These are phyloP conservation scores for Scopulariopsis brevicaulis DNA, from an alignment of 2,329 filamentous ascomycete species.

Conservation along the genomic window DNA sequence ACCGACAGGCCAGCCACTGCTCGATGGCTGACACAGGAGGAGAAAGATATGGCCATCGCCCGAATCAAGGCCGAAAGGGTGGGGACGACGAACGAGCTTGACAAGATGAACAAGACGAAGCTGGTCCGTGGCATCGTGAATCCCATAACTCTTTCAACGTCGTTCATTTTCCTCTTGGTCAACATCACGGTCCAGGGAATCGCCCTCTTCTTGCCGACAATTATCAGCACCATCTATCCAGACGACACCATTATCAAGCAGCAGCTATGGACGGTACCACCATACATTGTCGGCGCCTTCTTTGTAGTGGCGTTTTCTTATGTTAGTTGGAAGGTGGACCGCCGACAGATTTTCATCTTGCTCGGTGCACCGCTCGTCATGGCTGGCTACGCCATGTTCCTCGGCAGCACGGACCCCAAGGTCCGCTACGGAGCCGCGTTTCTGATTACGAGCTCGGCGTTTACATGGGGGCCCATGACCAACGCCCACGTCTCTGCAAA, in stretches of 20 bases:
- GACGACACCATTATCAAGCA: constrained; percentile 13
- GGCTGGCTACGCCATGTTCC: constrained; percentile 29
- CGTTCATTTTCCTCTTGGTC: constrained; percentile 7
- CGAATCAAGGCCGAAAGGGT: constrained; percentile 30
- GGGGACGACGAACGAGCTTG: constrained; percentile 43
- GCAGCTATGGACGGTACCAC: constrained; percentile 15
- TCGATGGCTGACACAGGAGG: constrained; percentile 37
- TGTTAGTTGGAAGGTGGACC: constrained; percentile 8
- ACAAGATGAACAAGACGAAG: constrained; percentile 39
- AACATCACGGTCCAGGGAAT: constrained; percentile 19
- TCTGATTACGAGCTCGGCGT: constrained; percentile 38
- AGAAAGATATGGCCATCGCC: constrained; percentile 41
- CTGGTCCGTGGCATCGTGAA: constrained; percentile 46
- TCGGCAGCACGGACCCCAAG: constrained; percentile 19
- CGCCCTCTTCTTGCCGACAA: constrained; percentile 27
- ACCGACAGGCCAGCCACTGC: constrained; percentile 46
- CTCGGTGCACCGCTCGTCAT: constrained; percentile 15
- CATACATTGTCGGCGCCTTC: constrained; percentile 12
- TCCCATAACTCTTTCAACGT: constrained; percentile 14
- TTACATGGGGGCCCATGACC: constrained; percentile 47
- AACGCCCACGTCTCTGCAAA: constrained; percentile 54
- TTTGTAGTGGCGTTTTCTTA: constrained; percentile 9
- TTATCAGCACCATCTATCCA: constrained; percentile 15
- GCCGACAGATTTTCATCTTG: constrained; percentile 11
- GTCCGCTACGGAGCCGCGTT: constrained; percentile 39